Percentiles rank a stretch among this genome's conserved stretches.
Evolutionary conservation across 2,329 filamentous ascomycete species (phyloP).

Genomic region (Botrytis pseudocinerea): DNA sequence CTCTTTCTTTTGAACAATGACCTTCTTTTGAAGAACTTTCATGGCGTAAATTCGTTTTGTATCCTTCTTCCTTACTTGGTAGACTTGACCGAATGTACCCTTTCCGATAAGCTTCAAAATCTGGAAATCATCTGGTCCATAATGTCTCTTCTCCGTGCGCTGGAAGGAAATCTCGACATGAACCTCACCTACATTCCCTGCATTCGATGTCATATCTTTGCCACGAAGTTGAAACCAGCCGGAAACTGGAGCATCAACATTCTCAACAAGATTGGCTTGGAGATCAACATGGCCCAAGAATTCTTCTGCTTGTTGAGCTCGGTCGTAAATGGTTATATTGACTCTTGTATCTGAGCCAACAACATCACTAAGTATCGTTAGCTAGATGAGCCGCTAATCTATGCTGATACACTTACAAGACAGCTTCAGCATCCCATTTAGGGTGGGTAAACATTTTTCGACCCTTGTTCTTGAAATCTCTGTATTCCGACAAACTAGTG

Average conservation of each 20-base stretch:
- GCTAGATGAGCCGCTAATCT: conserved; percentile 25
- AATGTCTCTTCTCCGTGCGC: conserved; percentile 83
- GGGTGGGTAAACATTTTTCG: conserved; percentile 72
- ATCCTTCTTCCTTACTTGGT: conserved; percentile 97
- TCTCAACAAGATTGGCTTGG: conserved; percentile 63
- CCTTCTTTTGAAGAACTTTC: conserved; percentile 99
- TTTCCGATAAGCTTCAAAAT: conserved; percentile 96
- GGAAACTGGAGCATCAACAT: conserved; percentile 69
- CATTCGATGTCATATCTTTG: conserved; percentile 59
- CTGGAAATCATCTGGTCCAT: conserved; percentile 92
- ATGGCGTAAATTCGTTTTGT: conserved; percentile 96
- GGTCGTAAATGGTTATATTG: conserved; percentile 92
- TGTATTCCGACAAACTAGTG: conserved; percentile 73
- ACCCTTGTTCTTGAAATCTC: conserved; percentile 58
- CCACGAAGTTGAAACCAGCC: conserved; percentile 84
- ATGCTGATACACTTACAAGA: conserved; percentile 69
- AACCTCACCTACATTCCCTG: conserved; percentile 78
- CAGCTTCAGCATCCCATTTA: conserved; percentile 92
- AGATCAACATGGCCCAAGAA: conserved; percentile 91
- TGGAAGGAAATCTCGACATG: conserved; percentile 85
- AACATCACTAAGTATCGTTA: conserved; percentile 67
- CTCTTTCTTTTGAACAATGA: conserved; percentile 99
- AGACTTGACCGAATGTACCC: conserved; percentile 97
- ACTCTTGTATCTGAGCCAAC: conserved; percentile 88
- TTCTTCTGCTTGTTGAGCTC: conserved; percentile 74